Evolutionary conservation across 2,329 filamentous ascomycete species (phyloP).

Genomic region (Xylariaceae sp.): DNA sequence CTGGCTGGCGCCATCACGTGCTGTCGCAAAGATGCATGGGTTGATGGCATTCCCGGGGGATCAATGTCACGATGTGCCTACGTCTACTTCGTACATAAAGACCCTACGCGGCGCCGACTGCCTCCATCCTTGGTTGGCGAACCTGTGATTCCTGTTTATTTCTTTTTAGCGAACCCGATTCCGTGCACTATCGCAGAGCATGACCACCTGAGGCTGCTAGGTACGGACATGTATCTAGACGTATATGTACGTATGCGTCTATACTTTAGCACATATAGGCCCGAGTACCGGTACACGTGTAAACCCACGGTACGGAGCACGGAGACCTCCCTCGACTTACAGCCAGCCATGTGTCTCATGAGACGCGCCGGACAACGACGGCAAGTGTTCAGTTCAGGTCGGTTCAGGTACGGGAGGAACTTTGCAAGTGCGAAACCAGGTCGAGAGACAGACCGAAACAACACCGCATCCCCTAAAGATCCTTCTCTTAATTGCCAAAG

Average conservation of each 20-base stretch:
- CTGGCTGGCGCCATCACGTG: not conserved
- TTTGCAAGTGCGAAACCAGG: not conserved
- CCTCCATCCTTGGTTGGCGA: not conserved
- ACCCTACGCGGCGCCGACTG: not conserved
- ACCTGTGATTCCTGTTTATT: not conserved
- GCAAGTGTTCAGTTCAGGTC: not conserved
- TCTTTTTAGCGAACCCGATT: not conserved
- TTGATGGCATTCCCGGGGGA: not conserved
- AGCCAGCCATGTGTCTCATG: not conserved
- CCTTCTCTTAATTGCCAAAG: not conserved
- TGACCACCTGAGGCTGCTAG: too few relatives aligned
- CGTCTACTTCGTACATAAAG: not conserved
- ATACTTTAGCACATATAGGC: too few relatives aligned
- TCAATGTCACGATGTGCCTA: not conserved
- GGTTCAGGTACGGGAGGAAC: too few relatives aligned
- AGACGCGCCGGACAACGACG: not conserved
- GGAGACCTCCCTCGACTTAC: not conserved
- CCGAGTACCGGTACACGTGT: not conserved
- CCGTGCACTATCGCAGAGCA: too few relatives aligned
- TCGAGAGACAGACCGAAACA: constrained; percentile 9
- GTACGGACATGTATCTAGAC: too few relatives aligned
- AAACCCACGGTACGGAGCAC: not conserved
- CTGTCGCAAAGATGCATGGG: not conserved
- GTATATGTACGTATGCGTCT: too few relatives aligned
- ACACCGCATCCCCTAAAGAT: constrained; percentile 5